Evolutionary conservation across 495 filamentous ascomycete species (phyloP).

Genomic region (Choiromyces venosus): DNA sequence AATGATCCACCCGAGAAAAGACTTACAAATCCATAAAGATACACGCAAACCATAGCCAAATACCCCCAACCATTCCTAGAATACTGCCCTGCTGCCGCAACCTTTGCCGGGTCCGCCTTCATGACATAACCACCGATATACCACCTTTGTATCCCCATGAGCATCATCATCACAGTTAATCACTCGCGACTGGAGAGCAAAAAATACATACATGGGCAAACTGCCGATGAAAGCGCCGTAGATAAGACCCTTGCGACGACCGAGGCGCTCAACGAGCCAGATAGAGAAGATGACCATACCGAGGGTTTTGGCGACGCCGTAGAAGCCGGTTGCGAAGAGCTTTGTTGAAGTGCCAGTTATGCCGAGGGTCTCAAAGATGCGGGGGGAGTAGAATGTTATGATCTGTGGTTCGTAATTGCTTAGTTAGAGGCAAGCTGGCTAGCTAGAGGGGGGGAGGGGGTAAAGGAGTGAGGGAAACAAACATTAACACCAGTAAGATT

Average conservation of each 20-base stretch:
- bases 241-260: slow-evolving; percentile 32
- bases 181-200: not conserved
- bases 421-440: not conserved
- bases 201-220: slow-evolving; percentile 34
- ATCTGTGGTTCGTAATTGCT: slow-evolving; percentile 15
- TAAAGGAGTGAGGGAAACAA: not conserved
- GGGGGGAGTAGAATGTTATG: slow-evolving; percentile 53
- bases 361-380: slow-evolving; percentile 50
- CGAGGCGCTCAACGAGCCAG: slow-evolving; percentile 33
- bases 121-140: slow-evolving; percentile 41
- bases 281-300: slow-evolving; percentile 38
- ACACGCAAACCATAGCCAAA: slow-evolving; percentile 43
- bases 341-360: slow-evolving; percentile 47
- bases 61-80: slow-evolving; percentile 40
- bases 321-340: slow-evolving; percentile 51
- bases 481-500: slow-evolving; percentile 43
- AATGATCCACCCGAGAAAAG: not conserved
- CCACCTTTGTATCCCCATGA: slow-evolving; percentile 20
- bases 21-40: slow-evolving; percentile 42
- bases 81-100: slow-evolving; percentile 22
- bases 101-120: slow-evolving; percentile 27
- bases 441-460: not conserved
- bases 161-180: not conserved
- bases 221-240: slow-evolving; percentile 36
- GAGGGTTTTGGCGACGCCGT: slow-evolving; percentile 51